A percentile compares a stretch with the other conserved stretches of the same genome.
Evolutionary conservation across 305 asterid species (phyloP).

Genomic region (Fraxinus velutina): DNA sequence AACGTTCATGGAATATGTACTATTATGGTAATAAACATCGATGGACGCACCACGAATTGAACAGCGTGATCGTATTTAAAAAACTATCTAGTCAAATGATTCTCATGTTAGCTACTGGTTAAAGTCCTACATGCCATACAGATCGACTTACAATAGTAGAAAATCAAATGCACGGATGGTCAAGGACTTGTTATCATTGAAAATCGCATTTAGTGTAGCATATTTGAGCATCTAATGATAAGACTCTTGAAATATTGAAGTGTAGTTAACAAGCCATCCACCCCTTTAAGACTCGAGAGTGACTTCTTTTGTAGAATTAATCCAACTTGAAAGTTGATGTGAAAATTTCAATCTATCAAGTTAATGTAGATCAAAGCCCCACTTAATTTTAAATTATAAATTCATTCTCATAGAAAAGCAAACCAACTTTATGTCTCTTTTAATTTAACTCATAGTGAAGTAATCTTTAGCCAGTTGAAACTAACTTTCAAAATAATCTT

Average conservation of each 20-base stretch:
- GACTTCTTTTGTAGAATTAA: not conserved
- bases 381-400: not conserved
- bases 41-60: not conserved
- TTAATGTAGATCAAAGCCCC: not conserved
- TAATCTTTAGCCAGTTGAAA: constrained; percentile 22
- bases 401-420: constrained; percentile 34
- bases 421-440: constrained; percentile 43
- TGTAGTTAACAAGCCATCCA: not conserved
- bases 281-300: not conserved
- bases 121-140: not conserved
- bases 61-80: not conserved
- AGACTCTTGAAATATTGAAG: not conserved
- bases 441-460: constrained; percentile 33
- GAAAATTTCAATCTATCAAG: too few relatives aligned
- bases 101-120: not conserved
- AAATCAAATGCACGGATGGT: not conserved
- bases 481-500: not conserved
- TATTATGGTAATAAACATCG: not conserved
- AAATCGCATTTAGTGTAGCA: not conserved
- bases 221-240: not conserved
- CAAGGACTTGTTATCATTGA: not conserved
- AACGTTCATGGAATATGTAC: constrained; percentile 29
- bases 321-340: not conserved
- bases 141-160: not conserved
- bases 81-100: not conserved